Evolutionary conservation across 176 grass and related monocot species (phyloP).

Genomic region (Otatea glauca): DNA sequence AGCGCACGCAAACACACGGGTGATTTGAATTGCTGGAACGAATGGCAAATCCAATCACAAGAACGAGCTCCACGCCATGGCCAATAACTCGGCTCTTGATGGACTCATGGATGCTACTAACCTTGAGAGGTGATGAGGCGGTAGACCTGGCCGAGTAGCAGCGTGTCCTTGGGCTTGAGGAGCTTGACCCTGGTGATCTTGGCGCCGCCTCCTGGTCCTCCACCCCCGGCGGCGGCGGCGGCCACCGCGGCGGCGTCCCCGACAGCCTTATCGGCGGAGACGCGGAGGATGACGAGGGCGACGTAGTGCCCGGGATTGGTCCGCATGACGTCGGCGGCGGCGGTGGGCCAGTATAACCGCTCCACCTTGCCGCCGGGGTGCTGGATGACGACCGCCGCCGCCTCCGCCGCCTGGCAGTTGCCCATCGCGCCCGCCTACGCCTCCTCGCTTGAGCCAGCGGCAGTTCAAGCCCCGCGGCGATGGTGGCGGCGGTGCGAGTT

Average conservation of each 20-base stretch:
- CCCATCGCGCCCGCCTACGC: constrained; percentile 57
- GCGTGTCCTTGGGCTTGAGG: constrained; percentile 93
- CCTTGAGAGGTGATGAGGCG: constrained; percentile 93
- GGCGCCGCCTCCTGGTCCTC: not conserved
- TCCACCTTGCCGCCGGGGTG: constrained; percentile 94
- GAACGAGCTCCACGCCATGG: not conserved
- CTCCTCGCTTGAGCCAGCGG: not conserved
- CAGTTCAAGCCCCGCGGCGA: not conserved
- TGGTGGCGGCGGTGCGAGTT: not conserved
- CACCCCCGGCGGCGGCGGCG: not conserved
- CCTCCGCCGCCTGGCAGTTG: constrained; percentile 97
- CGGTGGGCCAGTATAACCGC: constrained; percentile 80
- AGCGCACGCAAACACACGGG: not conserved
- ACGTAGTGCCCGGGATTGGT: constrained; percentile 90
- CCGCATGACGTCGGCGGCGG: constrained; percentile 77
- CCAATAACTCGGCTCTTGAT: not conserved
- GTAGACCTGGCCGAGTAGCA: constrained; percentile 89
- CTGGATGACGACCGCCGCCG: constrained; percentile 76
- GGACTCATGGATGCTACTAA: not conserved
- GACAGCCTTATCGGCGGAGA: constrained; percentile 38
- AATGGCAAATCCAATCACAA: not conserved
- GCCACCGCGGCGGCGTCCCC: constrained; percentile 6
- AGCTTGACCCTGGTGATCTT: constrained; percentile 84
- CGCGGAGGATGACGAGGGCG: constrained; percentile 77
- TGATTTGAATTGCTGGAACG: not conserved